These are phyloP conservation scores for Parathielavia appendiculata DNA, from an alignment of 495 filamentous ascomycete genomes.

Conservation along the genomic window DNA sequence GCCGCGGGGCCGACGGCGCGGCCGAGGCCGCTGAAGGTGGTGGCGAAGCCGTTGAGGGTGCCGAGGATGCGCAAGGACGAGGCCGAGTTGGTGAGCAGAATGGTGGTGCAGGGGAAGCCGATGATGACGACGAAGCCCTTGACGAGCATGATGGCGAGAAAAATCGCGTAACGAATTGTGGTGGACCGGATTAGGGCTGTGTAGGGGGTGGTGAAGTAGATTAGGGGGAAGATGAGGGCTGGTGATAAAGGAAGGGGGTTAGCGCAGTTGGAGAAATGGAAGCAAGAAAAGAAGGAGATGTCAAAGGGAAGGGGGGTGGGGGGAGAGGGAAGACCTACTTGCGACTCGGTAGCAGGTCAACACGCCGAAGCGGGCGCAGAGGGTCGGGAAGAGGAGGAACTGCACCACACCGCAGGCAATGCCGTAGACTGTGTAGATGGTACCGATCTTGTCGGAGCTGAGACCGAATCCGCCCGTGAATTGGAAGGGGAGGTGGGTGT, in stretches of 20 bases:
- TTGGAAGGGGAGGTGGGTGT: constrained; percentile 66
- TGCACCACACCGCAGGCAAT: constrained; percentile 67
- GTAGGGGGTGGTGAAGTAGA: constrained; percentile 71
- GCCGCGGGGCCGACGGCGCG: constrained; percentile 70
- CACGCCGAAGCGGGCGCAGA: constrained; percentile 65
- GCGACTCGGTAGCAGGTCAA: constrained; percentile 60
- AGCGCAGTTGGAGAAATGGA: neutral
- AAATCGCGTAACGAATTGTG: constrained; percentile 39
- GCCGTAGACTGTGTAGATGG: constrained; percentile 71
- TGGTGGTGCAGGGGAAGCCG: constrained; percentile 82
- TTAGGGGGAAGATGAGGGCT: constrained; percentile 57
- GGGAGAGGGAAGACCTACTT: too few relatives aligned
- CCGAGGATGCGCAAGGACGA: constrained; percentile 68
- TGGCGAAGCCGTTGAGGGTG: constrained; percentile 84
- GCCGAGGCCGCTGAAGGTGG: constrained; percentile 71
- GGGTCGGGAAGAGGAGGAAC: constrained; percentile 69
- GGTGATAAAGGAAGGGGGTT: neutral
- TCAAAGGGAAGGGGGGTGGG: neutral
- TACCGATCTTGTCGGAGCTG: constrained; percentile 64
- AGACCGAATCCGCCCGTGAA: constrained; percentile 76
- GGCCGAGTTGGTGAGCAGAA: constrained; percentile 84
- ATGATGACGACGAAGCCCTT: constrained; percentile 72
- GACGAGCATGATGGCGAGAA: constrained; percentile 54
- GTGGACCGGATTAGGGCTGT: constrained; percentile 54
- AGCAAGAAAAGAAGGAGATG: neutral